phyloP scores from a whole-genome alignment of 23 red algal genomes.

The Gracilaria gracilis region DNA sequence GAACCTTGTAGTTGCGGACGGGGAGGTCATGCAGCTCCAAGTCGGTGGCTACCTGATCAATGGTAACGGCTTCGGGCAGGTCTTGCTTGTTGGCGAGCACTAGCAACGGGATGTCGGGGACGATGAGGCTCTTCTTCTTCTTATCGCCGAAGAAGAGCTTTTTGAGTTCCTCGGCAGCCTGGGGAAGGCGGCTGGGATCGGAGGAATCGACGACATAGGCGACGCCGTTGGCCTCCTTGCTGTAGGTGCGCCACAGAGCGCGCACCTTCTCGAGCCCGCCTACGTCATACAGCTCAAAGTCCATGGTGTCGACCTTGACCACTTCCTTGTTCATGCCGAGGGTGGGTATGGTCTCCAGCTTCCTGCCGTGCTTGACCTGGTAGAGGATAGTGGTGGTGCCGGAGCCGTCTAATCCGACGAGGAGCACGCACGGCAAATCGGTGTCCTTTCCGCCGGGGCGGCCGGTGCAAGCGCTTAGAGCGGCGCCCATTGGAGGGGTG shows the following conservation, averaged over 20 bases:
- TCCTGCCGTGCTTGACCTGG: conserved; percentile 80
- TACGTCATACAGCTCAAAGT: conserved; percentile 93
- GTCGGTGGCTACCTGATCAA: conserved; percentile 63
- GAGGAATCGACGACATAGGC: conserved; percentile 93
- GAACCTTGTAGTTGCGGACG: conserved; percentile 75
- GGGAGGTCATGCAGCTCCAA: conserved; percentile 76
- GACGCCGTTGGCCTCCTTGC: conserved; percentile 92
- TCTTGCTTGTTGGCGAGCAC: conserved; percentile 96
- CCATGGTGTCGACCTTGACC: conserved; percentile 69
- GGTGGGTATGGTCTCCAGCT: conserved; percentile 88
- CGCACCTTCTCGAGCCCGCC: conserved; percentile 90
- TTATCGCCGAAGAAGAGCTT: conserved; percentile 91
- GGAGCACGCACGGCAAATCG: conserved; percentile 76
- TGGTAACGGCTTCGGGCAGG: conserved; percentile 49
- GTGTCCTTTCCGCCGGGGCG: conserved; percentile 66
- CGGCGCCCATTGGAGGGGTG: conserved; percentile 50
- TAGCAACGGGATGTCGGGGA: conserved; percentile 81
- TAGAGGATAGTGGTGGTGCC: conserved; percentile 95
- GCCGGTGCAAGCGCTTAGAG: conserved; percentile 58
- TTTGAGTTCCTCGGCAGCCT: conserved; percentile 86
- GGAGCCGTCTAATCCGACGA: conserved; percentile 91
- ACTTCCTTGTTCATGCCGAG: conserved; percentile 87
- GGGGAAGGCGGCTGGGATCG: conserved; percentile 68
- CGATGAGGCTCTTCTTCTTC: conserved; percentile 72
- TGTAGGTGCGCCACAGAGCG: conserved; percentile 93